These are phyloP conservation scores for Trypanosoma grayi DNA, from an alignment of 208 protist species.

Conservation along the genomic window DNA sequence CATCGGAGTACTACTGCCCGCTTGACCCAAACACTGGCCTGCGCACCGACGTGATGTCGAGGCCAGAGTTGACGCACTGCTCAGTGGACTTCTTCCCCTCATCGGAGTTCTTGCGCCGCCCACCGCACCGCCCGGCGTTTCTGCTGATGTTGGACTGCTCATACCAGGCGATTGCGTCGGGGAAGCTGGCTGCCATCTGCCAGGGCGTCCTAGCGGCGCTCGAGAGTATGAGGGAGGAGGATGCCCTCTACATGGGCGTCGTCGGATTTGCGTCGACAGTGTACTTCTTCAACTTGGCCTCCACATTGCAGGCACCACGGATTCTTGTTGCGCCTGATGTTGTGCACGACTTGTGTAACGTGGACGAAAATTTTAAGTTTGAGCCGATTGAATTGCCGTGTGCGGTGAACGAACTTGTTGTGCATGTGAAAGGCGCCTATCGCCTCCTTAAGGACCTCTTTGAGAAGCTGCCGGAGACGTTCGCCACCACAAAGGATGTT, in stretches of 20 bases:
- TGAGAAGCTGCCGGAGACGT: conserved; percentile 64
- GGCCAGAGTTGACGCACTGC: conserved; percentile 90
- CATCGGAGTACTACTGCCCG: conserved; percentile 73
- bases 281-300: conserved; percentile 93
- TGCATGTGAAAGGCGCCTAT: conserved; percentile 75
- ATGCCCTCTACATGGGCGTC: conserved; percentile 81
- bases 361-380: conserved; percentile 83
- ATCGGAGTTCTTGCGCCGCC: conserved; percentile 92
- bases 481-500: conserved; percentile 69
- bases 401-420: conserved; percentile 64
- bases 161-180: conserved; percentile 82
- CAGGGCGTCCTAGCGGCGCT: conserved; percentile 62
- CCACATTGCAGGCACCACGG: conserved; percentile 64
- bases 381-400: conserved; percentile 82
- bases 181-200: conserved; percentile 77
- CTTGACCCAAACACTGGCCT: conserved; percentile 86
- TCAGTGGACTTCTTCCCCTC: conserved; percentile 95
- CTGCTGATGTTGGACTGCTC: conserved; percentile 96
- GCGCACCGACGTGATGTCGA: conserved; percentile 66
- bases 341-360: conserved; percentile 70
- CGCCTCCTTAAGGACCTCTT: conserved; percentile 65
- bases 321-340: conserved; percentile 88
- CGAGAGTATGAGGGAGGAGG: conserved; percentile 67
- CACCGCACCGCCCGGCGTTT: conserved; percentile 90
- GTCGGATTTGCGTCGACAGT: conserved; percentile 79